Evolutionary conservation across 2,329 filamentous ascomycete species (phyloP).

Genomic region (Ceratocystis smalleyi): DNA sequence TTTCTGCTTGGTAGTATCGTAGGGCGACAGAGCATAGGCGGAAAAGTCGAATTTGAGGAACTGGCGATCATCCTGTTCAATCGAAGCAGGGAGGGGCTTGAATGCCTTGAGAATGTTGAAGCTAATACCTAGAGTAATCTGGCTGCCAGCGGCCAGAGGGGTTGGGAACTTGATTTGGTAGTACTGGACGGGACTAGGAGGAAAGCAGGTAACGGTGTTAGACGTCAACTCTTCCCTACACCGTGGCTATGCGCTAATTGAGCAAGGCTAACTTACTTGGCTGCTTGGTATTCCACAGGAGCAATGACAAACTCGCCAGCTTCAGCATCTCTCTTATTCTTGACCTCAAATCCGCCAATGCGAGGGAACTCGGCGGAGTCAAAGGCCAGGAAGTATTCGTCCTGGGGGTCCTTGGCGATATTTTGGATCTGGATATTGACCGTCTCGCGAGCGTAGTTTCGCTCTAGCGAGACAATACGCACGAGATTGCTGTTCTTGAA

Average conservation of each 20-base stretch:
- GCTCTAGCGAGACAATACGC: slow-evolving; percentile 80
- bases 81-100: slow-evolving; percentile 60
- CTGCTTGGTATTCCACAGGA: slow-evolving; percentile 45
- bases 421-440: slow-evolving; percentile 95
- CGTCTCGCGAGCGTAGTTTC: slow-evolving; percentile 76
- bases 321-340: slow-evolving; percentile 69
- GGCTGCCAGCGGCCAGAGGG: slow-evolving; percentile 57
- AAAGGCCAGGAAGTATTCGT: slow-evolving; percentile 85
- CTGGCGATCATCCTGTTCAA: slow-evolving; percentile 74
- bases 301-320: slow-evolving; percentile 48
- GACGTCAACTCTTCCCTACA: slow-evolving; percentile 1
- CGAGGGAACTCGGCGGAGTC: slow-evolving; percentile 57
- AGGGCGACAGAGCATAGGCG: slow-evolving; percentile 68
- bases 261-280: slow-evolving; percentile 33
- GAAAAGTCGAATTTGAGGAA: slow-evolving; percentile 77
- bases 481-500: slow-evolving; percentile 92
- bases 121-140: slow-evolving; percentile 75
- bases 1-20: slow-evolving; percentile 82
- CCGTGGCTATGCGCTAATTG: neutral
- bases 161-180: slow-evolving; percentile 66
- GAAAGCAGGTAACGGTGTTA: slow-evolving; percentile 14
- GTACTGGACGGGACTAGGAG: slow-evolving; percentile 54
- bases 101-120: slow-evolving; percentile 72
- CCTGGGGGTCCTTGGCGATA: slow-evolving; percentile 58
- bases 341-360: slow-evolving; percentile 77